Evolutionary conservation across 768 basidiomycete genomes (phyloP).

Genomic region (Trametes coccinea): DNA sequence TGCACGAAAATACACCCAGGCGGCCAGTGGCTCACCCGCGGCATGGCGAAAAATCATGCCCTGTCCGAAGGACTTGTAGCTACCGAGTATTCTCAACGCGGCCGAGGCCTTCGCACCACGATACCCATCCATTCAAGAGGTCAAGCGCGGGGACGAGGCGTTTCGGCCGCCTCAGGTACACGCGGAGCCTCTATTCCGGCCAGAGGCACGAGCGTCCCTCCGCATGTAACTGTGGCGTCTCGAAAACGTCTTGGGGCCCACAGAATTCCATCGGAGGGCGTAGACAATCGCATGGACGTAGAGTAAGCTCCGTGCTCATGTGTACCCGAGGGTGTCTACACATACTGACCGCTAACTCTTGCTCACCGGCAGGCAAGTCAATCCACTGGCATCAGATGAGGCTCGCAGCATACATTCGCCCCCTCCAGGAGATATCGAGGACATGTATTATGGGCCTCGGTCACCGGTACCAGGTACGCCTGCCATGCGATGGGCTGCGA

Average conservation of each 20-base stretch:
- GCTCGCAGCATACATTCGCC: neutral
- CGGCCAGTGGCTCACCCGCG: neutral
- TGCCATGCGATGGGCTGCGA: neutral
- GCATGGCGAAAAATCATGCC: neutral
- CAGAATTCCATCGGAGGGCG: neutral
- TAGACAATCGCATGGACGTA: neutral
- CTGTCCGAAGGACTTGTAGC: neutral
- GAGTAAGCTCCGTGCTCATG: too few relatives aligned
- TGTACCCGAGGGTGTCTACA: too few relatives aligned
- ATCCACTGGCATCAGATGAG: neutral
- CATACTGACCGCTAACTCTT: too few relatives aligned
- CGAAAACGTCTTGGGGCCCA: neutral
- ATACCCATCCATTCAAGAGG: neutral
- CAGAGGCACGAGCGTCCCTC: neutral
- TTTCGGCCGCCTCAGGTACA: neutral
- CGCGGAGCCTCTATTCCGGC: neutral
- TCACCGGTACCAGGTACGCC: too few relatives aligned
- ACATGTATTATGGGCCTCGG: neutral
- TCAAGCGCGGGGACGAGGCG: neutral
- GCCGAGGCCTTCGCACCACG: neutral
- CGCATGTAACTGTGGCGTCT: neutral
- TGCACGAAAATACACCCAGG: neutral
- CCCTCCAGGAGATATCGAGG: neutral
- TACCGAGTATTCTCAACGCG: neutral
- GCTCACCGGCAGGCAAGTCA: neutral